Conservation (phyloP, 192 early-diverging fungal species). For the Dimargaris verticillata region DNA sequence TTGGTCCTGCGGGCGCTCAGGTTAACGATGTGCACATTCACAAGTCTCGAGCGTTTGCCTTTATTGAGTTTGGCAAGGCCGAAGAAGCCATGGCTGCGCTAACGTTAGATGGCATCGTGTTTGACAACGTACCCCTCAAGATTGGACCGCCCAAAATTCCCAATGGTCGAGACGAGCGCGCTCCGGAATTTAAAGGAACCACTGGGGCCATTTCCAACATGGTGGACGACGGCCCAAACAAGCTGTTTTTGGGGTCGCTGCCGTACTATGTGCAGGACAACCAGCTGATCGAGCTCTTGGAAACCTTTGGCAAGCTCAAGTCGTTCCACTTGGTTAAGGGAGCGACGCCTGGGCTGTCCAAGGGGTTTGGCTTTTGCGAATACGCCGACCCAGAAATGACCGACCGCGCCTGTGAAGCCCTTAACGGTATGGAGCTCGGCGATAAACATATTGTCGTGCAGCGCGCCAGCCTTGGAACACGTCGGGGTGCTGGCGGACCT, state of each 20-base stretch:
- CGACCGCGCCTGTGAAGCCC: constrained; percentile 83
- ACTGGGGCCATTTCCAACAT: too few relatives aligned
- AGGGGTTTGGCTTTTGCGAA: constrained; percentile 96
- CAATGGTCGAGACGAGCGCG: constrained; percentile 28
- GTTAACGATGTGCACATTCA: constrained; percentile 76
- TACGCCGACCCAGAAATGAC: constrained; percentile 75
- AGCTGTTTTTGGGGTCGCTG: constrained; percentile 87
- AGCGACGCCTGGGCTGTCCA: constrained; percentile 47
- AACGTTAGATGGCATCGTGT: constrained; percentile 83
- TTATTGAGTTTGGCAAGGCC: constrained; percentile 82
- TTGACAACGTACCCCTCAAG: constrained; percentile 64
- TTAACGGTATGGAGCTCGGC: constrained; percentile 90
- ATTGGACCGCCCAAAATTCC: constrained; percentile 95
- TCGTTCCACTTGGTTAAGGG: constrained; percentile 92
- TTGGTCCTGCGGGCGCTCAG: constrained; percentile 45
- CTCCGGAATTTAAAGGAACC: constrained; percentile 55
- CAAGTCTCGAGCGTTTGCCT: constrained; percentile 88
- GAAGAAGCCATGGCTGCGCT: constrained; percentile 84
- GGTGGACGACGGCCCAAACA: constrained; percentile 80
- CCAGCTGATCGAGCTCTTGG: constrained; percentile 84
- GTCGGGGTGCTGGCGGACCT: too few relatives aligned
- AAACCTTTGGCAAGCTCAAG: constrained; percentile 82
- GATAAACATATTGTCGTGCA: constrained; percentile 89
- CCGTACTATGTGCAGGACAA: constrained; percentile 78
- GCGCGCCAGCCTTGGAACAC: constrained; percentile 73